Base-by-base conservation (phyloP, 2,329 filamentous ascomycete genomes). In the Talaromyces piceae region DNA sequence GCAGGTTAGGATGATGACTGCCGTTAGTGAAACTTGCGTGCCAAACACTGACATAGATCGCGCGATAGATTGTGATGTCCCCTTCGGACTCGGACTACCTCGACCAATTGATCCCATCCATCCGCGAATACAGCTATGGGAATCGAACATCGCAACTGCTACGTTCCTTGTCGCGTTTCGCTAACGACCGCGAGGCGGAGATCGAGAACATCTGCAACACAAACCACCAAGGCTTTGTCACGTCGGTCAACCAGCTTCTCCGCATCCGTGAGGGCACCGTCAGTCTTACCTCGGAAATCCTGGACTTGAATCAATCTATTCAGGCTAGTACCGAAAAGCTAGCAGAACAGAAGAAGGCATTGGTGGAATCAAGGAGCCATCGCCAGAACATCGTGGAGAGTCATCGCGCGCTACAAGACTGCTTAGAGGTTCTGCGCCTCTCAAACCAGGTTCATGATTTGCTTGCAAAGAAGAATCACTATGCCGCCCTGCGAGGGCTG, bases 301-400 rank as follows among this genome's bases (percentile, higher is more conserved):
- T 98, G 56, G 82, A 88, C 59, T 78, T 98, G 52, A 97, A 95
- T 63, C 87, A 95, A 67, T 94, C 90, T 6, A 97, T 98, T 50
- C 91, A 97, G 71, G 79, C 85, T 44, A 97, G 91, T 65, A 97
- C 93, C 0, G 90, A 97, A 73, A 91, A 90, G 67, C 77, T 98
- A 30, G 91, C 91, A 0, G 87, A 88, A 63, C 91, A 97, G 71
- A 98, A 98, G 72, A 91, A 91, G 67, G 87, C 87, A 2, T 76
- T 98, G 27, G 93, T 98, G 23, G 90, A 97, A 63, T 96, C 91
- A 4, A 84, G 91, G 47, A 86, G 87, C 25, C 87, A 97, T 43
- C 84, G 91, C 9, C 91, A 96, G 67, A 98, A 98, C 61, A 95
- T 98, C 54, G 88, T 94, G 57, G 91, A 98, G 61, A 89, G 91